These are phyloP conservation scores for Brassica juncea DNA, from an alignment of 345 rosid genomes.

Conservation along the genomic window DNA sequence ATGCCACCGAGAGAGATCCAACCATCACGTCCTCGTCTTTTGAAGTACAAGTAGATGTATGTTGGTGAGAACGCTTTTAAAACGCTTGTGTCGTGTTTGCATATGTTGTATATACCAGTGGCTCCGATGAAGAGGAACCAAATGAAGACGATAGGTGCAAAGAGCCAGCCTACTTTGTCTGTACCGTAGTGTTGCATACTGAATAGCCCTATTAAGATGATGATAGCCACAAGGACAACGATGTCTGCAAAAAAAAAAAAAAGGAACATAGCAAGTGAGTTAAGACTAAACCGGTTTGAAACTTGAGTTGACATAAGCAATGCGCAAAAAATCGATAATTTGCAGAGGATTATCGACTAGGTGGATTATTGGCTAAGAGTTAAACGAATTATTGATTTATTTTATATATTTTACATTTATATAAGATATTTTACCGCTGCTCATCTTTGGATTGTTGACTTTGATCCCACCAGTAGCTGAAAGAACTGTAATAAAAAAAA, in stretches of 20 bases:
- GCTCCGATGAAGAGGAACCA: conserved; percentile 94
- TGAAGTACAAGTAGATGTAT: conserved; percentile 72
- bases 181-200: conserved; percentile 97
- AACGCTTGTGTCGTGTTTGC: conserved; percentile 67
- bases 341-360: too few relatives aligned
- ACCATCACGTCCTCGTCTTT: conserved; percentile 60
- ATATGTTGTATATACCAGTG: conserved; percentile 75
- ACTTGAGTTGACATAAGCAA: neutral
- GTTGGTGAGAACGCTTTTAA: conserved; percentile 87
- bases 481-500: conserved; percentile 60
- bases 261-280: neutral
- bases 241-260: conserved; percentile 49
- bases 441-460: conserved; percentile 59
- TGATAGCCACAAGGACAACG: conserved; percentile 71
- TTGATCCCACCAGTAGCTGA: conserved; percentile 96
- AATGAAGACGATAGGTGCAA: conserved; percentile 87
- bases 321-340: too few relatives aligned
- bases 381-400: too few relatives aligned
- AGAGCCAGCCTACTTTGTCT: conserved; percentile 91
- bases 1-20: conserved; percentile 94
- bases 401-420: too few relatives aligned
- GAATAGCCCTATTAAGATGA: conserved; percentile 76
- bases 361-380: too few relatives aligned
- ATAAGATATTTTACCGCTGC: conserved; percentile 48
- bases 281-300: neutral